Evolutionary conservation across 306 rosid species (phyloP).

Genomic region (Benincasa hispida): DNA sequence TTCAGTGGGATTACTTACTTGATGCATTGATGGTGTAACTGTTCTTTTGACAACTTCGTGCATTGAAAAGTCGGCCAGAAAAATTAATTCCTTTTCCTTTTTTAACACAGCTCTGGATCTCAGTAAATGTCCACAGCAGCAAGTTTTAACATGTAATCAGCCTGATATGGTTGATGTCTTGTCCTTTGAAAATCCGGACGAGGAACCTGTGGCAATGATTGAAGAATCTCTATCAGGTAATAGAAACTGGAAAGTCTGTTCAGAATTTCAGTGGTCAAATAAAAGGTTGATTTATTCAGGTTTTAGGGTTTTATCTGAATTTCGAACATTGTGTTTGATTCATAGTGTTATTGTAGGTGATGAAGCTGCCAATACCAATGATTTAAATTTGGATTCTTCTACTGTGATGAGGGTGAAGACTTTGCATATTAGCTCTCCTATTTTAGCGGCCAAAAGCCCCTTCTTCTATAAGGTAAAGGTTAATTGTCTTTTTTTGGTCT

Average conservation of each 20-base stretch:
- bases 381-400: constrained; percentile 56
- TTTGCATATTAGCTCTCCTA: constrained; percentile 89
- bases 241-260: background rate
- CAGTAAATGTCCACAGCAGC: constrained; percentile 51
- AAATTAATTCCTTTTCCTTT: constrained; percentile 1
- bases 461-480: constrained; percentile 70
- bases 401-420: constrained; percentile 60
- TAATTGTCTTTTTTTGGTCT: background rate
- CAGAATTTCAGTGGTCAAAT: background rate
- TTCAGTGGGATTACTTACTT: background rate
- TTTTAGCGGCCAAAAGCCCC: constrained; percentile 96
- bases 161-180: constrained; percentile 64
- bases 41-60: background rate
- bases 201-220: constrained; percentile 69
- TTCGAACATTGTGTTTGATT: background rate
- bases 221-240: constrained; percentile 82
- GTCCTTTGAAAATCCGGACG: constrained; percentile 57
- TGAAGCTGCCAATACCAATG: constrained; percentile 67
- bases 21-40: background rate
- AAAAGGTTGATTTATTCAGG: constrained; percentile 18
- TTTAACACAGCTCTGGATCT: constrained; percentile 40
- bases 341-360: constrained; percentile 42
- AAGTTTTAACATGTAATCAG: constrained; percentile 54
- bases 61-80: background rate
- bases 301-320: background rate